Evolutionary conservation across 2,329 filamentous ascomycete genomes (phyloP), one percentile per base, ranked within the genome.

Genomic region (Bertia moriformis): DNA sequence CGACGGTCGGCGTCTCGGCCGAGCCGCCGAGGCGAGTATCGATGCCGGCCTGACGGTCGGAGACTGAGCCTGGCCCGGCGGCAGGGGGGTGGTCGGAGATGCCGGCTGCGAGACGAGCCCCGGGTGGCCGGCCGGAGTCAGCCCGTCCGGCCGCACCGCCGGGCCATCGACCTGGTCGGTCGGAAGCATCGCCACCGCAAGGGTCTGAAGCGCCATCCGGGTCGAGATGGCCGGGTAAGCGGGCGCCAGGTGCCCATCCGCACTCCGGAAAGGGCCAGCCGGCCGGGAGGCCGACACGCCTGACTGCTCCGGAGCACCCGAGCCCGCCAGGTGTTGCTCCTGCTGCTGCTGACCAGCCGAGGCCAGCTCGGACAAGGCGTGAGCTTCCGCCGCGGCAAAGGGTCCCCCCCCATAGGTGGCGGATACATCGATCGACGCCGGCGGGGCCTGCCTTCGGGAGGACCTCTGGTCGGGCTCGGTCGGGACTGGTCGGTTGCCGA

Each of bases 71-170:
- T 80, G 78, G 18, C 77, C 65, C 1, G 80, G 76, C 36, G 81
- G 81, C 35, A 83, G 69, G 13, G 87, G 87, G 1, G 87, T 93
- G 4, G 85, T 91, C 1, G 87, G 87, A 10, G 87, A 95, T 42
- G 88, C 83, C 5, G 91, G 91, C 54, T 93, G 88, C n/a, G 89
- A 95, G 32, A 73, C 71, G 40, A 87, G 62, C 39, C 81, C 79
- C 7, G 71, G 67, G 45, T 82, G 73, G 40, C 79, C 65, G 30
- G 78, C 71, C 4, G 81, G 73, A 35, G 79, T 67, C 78, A 91
- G 91, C 24, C 89, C 80, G 4, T 83, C 84, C 38, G 87, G 75
- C 43, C 89, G 73, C n/a, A n/a, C n/a, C n/a, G 22, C 22, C 52
- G 91, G 88, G 3, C 73, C 73, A 53, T 89, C 83, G 29, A 72